These are phyloP conservation scores for Nicotiana otophora DNA, from an alignment of 257 asterid genomes.

Conservation along the genomic window DNA sequence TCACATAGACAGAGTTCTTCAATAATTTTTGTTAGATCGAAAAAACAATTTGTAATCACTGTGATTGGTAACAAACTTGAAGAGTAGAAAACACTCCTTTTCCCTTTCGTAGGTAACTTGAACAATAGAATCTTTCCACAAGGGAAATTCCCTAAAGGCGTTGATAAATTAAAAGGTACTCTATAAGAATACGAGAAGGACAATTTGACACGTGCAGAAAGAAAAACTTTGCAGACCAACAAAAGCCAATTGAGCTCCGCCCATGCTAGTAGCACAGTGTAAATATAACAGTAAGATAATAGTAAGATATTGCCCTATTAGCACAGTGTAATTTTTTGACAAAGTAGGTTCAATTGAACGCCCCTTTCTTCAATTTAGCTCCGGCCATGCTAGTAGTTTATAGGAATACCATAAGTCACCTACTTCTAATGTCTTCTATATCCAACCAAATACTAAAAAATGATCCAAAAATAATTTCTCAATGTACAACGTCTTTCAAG, in stretches of 20 bases:
- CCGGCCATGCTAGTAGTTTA: no score
- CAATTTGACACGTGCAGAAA: neutral
- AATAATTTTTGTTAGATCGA: neutral
- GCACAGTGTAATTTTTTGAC: no score
- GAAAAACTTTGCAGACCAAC: neutral
- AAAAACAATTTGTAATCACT: neutral
- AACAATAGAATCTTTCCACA: neutral
- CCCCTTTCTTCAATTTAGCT: no score
- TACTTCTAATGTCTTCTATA: no score
- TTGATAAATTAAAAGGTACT: neutral
- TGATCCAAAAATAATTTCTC: no score
- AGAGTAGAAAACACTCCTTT: neutral
- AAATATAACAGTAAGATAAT: no score
- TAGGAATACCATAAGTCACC: no score
- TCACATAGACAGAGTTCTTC: neutral
- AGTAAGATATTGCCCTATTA: no score
- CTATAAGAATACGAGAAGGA: neutral
- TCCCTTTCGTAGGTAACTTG: neutral
- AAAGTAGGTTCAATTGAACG: no score
- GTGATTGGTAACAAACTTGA: neutral
- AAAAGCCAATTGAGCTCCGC: neutral
- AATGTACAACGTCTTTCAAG: no score
- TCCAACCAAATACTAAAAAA: no score
- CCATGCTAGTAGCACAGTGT: no score
- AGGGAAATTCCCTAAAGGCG: neutral